Base-by-base conservation (phyloP, 108 stramenopile species). In the Cyclotella sp. region DNA sequence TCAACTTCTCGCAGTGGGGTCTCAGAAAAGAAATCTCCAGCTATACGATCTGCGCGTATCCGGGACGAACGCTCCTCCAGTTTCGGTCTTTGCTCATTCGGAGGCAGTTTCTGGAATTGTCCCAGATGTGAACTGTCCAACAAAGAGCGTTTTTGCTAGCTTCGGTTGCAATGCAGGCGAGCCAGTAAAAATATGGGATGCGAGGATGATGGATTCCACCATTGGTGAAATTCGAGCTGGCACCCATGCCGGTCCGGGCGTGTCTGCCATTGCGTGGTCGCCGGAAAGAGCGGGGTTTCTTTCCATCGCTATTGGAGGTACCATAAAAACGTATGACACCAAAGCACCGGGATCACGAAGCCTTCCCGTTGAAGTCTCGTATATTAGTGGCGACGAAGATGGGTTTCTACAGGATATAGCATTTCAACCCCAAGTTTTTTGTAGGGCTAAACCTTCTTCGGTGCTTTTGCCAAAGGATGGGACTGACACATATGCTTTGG, bases 31-130 rank as follows among this genome's bases (percentile, higher is more conserved):
- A 54, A 66, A 64, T 43, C 39, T 90, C 9, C 89, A 90, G 43
- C 58, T 91, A 10, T 94, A 92, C 67, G 93, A 94, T 57, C 74
- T 94, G 59, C 87, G 93, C 26, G 70, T 89, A 11, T 68, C 65
- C 14, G 88, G 84, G 9, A 84, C 82, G 24, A 86, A 84, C 65
- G 84, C 86, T 12, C 85, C 88, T 5, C 88, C 89, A 13, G 64
- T 85, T 19, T 84, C 90, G 21, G 82, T 87, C 12, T 77, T 76
- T 52, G 89, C 86, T 15, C 91, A 94, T 63, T 70, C 88, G 22
- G 87, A 87, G 74, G 87, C 83, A 28, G 90, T 94, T 27, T 78
- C 90, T 42, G 93, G 93, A 11, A 94, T 94, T 73, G 84, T 85
- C 57, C 81, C 80, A 4, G 87, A 93, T 81, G 77, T 76, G 9